phyloP scores from a whole-genome alignment of 108 stramenopile species.

The Stephanodiscus minutulus region DNA sequence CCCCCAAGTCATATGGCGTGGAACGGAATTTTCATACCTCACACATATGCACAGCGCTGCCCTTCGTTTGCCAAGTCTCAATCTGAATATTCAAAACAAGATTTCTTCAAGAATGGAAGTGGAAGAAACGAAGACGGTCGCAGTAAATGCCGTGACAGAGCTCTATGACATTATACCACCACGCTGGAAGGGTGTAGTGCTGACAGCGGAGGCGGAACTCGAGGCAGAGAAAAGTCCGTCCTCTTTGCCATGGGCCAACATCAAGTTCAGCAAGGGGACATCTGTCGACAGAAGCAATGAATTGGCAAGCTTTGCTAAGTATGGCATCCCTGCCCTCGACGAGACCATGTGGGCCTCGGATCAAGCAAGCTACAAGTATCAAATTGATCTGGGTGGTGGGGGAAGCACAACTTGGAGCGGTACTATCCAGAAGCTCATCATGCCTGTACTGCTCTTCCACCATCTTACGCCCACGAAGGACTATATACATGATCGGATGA shows the following conservation, averaged over 20 bases:
- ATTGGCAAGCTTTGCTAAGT: slow-evolving; percentile 8
- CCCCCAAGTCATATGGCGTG: slow-evolving; percentile 52
- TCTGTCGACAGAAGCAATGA: background rate
- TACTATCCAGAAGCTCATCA: slow-evolving; percentile 47
- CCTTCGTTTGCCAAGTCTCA: slow-evolving; percentile 14
- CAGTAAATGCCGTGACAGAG: slow-evolving; percentile 21
- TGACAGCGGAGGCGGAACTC: slow-evolving; percentile 46
- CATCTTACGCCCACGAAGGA: slow-evolving; percentile 48
- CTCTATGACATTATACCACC: slow-evolving; percentile 25
- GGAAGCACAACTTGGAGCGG: slow-evolving; percentile 59
- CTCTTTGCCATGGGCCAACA: slow-evolving; percentile 51
- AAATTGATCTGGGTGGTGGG: slow-evolving; percentile 59
- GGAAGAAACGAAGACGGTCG: background rate
- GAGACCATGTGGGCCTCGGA: slow-evolving; percentile 25
- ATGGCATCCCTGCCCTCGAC: slow-evolving; percentile 35
- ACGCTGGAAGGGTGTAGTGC: slow-evolving; percentile 42
- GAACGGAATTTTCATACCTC: slow-evolving; percentile 44
- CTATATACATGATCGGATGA: slow-evolving; percentile 34
- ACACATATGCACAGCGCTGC: background rate
- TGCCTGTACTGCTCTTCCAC: slow-evolving; percentile 52
- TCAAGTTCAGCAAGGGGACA: slow-evolving; percentile 55
- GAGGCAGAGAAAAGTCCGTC: slow-evolving; percentile 14
- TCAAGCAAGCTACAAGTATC: slow-evolving; percentile 49
- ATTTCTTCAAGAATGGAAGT: too few relatives aligned
- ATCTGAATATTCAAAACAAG: background rate